Conservation (phyloP, 371 early-diverging fungal species). For the Dichotomocladium elegans region DNA sequence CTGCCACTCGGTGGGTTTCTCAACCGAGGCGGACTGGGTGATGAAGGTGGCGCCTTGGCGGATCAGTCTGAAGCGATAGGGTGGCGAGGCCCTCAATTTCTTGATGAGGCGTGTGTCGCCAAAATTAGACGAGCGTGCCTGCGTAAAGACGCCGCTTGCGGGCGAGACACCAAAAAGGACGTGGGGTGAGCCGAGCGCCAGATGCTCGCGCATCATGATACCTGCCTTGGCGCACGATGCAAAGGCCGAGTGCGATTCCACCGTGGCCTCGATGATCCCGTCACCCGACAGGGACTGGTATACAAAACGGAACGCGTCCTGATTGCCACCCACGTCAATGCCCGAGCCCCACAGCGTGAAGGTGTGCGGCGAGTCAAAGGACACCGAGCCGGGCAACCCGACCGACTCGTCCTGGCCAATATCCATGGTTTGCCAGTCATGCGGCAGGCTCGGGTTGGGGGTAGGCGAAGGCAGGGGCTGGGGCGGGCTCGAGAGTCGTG, state of each 20-base stretch:
- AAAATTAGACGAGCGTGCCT: constrained; percentile 22
- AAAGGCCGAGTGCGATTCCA: constrained; percentile 41
- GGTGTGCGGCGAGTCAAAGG: constrained; percentile 34
- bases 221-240: constrained; percentile 45
- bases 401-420: constrained; percentile 31
- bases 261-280: constrained; percentile 24
- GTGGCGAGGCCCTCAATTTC: constrained; percentile 30
- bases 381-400: constrained; percentile 41
- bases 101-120: constrained; percentile 24
- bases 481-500: constrained; percentile 24
- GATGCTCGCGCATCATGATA: constrained; percentile 44
- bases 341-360: constrained; percentile 49
- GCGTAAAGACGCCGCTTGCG: constrained; percentile 36
- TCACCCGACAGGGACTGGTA: constrained; percentile 27
- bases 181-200: constrained; percentile 32
- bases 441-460: constrained; percentile 40
- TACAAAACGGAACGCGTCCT: constrained; percentile 41
- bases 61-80: constrained; percentile 32
- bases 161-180: constrained; percentile 41
- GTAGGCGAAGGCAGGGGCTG: constrained; percentile 36
- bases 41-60: constrained; percentile 11
- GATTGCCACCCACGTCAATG: constrained; percentile 24
- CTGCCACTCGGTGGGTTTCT: constrained; percentile 22
- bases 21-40: neutral
- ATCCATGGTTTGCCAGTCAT: constrained; percentile 46